These are phyloP conservation scores for Penicillium oxalicum DNA, from an alignment of 2,329 filamentous ascomycete species.

Conservation along the genomic window DNA sequence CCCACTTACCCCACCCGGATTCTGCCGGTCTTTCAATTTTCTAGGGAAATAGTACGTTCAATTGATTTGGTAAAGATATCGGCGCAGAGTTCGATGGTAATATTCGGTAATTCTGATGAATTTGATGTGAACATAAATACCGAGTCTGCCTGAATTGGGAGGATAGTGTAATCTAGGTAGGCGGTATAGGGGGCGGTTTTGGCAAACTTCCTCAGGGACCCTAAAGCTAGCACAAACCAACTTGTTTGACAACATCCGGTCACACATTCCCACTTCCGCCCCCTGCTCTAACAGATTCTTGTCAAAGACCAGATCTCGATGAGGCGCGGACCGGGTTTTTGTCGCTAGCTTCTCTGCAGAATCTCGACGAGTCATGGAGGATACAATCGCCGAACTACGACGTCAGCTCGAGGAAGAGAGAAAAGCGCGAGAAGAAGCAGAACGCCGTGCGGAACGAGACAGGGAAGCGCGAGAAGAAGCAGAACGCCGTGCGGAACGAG, in stretches of 20 bases:
- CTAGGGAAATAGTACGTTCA: too few relatives aligned
- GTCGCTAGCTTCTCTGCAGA: conserved; percentile 4
- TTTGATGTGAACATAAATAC: too few relatives aligned
- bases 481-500: conserved; percentile 2
- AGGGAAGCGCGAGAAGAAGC: conserved; percentile 8
- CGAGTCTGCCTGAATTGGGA: too few relatives aligned
- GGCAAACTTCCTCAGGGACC: too few relatives aligned
- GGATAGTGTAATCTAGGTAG: not conserved
- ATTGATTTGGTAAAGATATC: too few relatives aligned
- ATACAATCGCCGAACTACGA: conserved; percentile 9
- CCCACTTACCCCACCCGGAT: too few relatives aligned
- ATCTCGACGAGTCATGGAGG: conserved; percentile 2
- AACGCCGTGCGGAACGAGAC: conserved; percentile 13
- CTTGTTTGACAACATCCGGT: not conserved
- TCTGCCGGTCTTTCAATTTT: too few relatives aligned
- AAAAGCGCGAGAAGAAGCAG: not conserved
- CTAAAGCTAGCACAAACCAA: not conserved
- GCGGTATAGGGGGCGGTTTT: not conserved
- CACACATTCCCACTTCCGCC: not conserved
- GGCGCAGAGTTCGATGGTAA: too few relatives aligned
- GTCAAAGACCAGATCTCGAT: not conserved
- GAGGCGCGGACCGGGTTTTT: not conserved
- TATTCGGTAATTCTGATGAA: too few relatives aligned
- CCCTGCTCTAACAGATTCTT: too few relatives aligned
- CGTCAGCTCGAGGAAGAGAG: conserved; percentile 11